These are phyloP conservation scores for Russula foetens DNA, from an alignment of 768 basidiomycete species.

Conservation along the genomic window DNA sequence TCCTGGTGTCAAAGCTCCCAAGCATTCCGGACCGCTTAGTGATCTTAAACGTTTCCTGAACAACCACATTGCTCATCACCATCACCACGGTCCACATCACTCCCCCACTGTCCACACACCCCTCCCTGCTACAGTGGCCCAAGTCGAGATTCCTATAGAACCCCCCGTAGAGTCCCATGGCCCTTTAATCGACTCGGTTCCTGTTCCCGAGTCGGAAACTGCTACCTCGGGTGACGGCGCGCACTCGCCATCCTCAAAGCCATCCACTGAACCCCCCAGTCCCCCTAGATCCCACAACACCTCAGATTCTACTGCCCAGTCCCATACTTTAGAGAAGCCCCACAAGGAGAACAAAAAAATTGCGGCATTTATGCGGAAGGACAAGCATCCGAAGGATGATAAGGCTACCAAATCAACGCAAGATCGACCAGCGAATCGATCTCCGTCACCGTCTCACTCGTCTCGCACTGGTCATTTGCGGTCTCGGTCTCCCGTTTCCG, in stretches of 20 bases:
- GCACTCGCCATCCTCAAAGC: constrained; percentile 21
- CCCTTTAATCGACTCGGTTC: constrained; percentile 29
- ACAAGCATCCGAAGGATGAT: constrained; percentile 27
- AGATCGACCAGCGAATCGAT: constrained; percentile 15
- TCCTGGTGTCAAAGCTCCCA: constrained; percentile 20
- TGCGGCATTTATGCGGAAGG: constrained; percentile 29
- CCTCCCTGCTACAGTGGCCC: constrained; percentile 22
- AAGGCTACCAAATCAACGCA: constrained; percentile 13
- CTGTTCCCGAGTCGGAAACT: constrained; percentile 32
- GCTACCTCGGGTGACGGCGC: constrained; percentile 27
- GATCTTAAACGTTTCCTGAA: constrained; percentile 95
- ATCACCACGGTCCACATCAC: constrained; percentile 32
- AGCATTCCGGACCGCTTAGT: constrained; percentile 65
- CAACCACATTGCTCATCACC: constrained; percentile 76
- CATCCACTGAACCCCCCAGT: constrained; percentile 17
- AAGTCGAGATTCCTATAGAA: constrained; percentile 24
- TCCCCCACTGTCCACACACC: constrained; percentile 20
- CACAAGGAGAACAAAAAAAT: constrained; percentile 25
- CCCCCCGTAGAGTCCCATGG: constrained; percentile 28
- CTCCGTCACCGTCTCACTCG: constrained; percentile 24
- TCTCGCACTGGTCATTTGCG: not conserved
- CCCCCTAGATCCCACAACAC: constrained; percentile 14
- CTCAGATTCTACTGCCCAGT: not conserved
- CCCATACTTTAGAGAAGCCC: constrained; percentile 13
- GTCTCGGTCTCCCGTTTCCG: not conserved